These are phyloP conservation scores for Ricinus communis DNA, from an alignment of 345 rosid genomes.

Conservation along the genomic window DNA sequence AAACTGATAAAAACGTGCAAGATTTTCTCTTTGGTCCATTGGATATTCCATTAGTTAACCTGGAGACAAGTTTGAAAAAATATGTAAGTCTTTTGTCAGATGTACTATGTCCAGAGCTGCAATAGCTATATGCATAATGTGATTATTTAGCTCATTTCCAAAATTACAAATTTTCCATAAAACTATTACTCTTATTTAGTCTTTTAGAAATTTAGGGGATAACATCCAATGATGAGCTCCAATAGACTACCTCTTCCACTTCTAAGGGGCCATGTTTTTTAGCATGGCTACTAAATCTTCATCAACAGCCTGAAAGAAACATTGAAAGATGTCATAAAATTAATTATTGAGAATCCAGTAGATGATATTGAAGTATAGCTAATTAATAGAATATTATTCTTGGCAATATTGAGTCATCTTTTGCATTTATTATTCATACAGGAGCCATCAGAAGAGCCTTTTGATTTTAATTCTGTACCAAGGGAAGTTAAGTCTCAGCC, in stretches of 20 bases:
- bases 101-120: neutral
- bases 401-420: conserved; percentile 10
- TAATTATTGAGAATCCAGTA: neutral
- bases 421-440: conserved; percentile 26
- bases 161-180: neutral
- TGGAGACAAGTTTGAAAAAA: conserved; percentile 87
- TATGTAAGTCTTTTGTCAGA: conserved; percentile 54
- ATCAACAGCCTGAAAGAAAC: neutral
- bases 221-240: neutral
- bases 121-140: neutral
- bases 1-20: conserved; percentile 60
- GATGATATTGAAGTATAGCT: neutral
- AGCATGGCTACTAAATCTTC: neutral
- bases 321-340: neutral
- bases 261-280: neutral
- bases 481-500: conserved; percentile 85
- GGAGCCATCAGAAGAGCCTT: conserved; percentile 84
- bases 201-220: neutral
- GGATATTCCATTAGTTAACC: conserved; percentile 77
- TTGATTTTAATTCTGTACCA: conserved; percentile 81
- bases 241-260: neutral
- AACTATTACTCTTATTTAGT: neutral
- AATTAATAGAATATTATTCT: neutral
- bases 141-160: neutral
- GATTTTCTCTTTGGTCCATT: conserved; percentile 80